Percentiles rank a stretch among this genome's conserved stretches.
These are phyloP conservation scores for Candida corydali DNA, from an alignment of 805 yeast genomes.

Conservation along the genomic window DNA sequence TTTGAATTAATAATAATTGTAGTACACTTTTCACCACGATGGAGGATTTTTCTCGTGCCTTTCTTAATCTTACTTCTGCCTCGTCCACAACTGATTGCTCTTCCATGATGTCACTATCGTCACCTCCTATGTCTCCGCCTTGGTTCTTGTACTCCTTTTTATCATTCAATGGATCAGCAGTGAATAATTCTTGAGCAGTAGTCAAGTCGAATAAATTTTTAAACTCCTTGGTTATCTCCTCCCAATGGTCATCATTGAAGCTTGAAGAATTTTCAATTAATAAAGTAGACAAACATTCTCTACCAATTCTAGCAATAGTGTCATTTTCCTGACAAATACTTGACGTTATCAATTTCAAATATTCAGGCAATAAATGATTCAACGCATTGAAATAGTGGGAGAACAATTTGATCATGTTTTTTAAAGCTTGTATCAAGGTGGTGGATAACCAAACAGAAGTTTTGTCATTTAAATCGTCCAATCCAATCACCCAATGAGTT, in stretches of 20 bases:
- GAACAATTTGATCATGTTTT: constrained; percentile 80
- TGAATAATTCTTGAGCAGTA: constrained; percentile 81
- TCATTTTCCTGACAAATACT: constrained; percentile 97
- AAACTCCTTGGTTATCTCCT: constrained; percentile 59
- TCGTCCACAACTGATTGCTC: constrained; percentile 16
- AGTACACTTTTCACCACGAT: constrained; percentile 91
- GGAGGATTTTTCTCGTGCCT: constrained; percentile 56
- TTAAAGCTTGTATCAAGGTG: constrained; percentile 90
- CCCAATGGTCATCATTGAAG: constrained; percentile 73
- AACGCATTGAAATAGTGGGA: constrained; percentile 77
- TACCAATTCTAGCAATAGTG: constrained; percentile 91
- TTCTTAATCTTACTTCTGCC: constrained; percentile 35
- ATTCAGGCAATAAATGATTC: constrained; percentile 71
- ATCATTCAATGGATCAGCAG: constrained; percentile 45
- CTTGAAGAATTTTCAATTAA: constrained; percentile 68
- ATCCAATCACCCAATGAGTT: constrained; percentile 56
- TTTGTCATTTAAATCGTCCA: constrained; percentile 71
- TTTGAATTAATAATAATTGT: constrained; percentile 84
- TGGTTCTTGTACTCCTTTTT: constrained; percentile 23
- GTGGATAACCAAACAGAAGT: constrained; percentile 95
- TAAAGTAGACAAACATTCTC: constrained; percentile 79
- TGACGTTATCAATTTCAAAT: constrained; percentile 69
- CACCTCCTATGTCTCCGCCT: constrained; percentile 20
- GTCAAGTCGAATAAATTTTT: constrained; percentile 71
- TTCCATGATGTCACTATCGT: constrained; percentile 8